Evolutionary conservation across 2,329 filamentous ascomycete species (phyloP).

Genomic region (Cadophora sp.): DNA sequence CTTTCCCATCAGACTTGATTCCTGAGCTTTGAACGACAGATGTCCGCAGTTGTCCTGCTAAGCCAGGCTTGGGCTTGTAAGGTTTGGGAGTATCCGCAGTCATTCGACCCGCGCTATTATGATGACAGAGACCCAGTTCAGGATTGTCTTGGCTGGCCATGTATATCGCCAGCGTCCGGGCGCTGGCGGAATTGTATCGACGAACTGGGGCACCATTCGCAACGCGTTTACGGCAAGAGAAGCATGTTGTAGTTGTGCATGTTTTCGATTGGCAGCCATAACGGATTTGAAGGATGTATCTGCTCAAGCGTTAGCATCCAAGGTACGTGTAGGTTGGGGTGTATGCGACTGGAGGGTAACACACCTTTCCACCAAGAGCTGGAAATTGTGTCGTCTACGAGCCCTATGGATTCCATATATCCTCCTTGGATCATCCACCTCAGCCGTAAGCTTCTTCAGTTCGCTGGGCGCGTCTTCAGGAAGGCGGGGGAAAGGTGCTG

Average conservation of each 20-base stretch:
- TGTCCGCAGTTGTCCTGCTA: neutral
- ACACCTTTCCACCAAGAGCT: slow-evolving; percentile 71
- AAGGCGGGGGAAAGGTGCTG: slow-evolving; percentile 63
- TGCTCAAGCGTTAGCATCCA: slow-evolving; percentile 46
- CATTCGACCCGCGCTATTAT: slow-evolving; percentile 32
- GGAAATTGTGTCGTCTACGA: slow-evolving; percentile 67
- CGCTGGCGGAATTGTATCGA: slow-evolving; percentile 81
- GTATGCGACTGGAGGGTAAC: slow-evolving; percentile 37
- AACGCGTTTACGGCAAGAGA: slow-evolving; percentile 75
- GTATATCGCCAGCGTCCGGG: slow-evolving; percentile 80
- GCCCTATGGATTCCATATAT: slow-evolving; percentile 67
- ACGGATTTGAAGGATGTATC: slow-evolving; percentile 82
- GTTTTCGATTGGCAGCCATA: slow-evolving; percentile 74
- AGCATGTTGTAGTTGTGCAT: slow-evolving; percentile 80
- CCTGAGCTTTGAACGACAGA: neutral
- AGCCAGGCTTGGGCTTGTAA: slow-evolving; percentile 13
- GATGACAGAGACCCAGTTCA: slow-evolving; percentile 69
- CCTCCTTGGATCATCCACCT: slow-evolving; percentile 66
- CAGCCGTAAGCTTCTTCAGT: slow-evolving; percentile 59
- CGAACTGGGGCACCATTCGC: slow-evolving; percentile 73
- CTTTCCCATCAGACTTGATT: neutral
- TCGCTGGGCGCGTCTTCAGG: slow-evolving; percentile 66
- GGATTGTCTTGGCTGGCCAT: slow-evolving; percentile 82
- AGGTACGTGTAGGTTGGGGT: slow-evolving; percentile 29
- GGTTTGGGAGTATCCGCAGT: slow-evolving; percentile 14